These are phyloP conservation scores for Maudiozyma barnettii DNA, from an alignment of 805 yeast species.

Conservation along the genomic window DNA sequence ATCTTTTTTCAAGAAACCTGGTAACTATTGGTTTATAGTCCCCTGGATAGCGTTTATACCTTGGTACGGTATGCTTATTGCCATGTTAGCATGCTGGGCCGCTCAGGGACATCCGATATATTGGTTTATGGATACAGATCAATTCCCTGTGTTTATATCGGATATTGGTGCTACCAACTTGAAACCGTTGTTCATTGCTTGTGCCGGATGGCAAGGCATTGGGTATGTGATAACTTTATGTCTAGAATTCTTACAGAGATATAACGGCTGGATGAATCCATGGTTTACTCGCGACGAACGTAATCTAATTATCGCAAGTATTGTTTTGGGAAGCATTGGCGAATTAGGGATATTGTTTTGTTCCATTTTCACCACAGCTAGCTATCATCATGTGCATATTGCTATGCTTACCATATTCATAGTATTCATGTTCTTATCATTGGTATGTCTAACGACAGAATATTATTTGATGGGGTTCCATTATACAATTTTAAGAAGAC, in stretches of 20 bases:
- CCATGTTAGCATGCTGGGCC: slow-evolving; percentile 71
- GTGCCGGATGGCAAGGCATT: slow-evolving; percentile 69
- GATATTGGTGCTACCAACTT: slow-evolving; percentile 82
- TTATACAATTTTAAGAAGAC: slow-evolving; percentile 31
- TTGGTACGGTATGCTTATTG: slow-evolving; percentile 90
- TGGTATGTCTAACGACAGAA: slow-evolving; percentile 36
- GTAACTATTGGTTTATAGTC: slow-evolving; percentile 41
- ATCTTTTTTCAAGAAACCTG: slow-evolving; percentile 13
- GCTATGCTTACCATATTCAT: slow-evolving; percentile 69
- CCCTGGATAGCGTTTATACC: slow-evolving; percentile 59
- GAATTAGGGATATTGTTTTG: slow-evolving; percentile 68
- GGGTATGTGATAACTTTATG: slow-evolving; percentile 56
- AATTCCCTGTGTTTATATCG: slow-evolving; percentile 60
- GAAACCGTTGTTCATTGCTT: slow-evolving; percentile 73
- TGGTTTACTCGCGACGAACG: slow-evolving; percentile 33
- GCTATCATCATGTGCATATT: slow-evolving; percentile 46
- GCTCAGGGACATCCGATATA: slow-evolving; percentile 70
- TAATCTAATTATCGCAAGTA: slow-evolving; percentile 32
- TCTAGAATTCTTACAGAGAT: slow-evolving; percentile 55
- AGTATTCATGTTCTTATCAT: slow-evolving; percentile 49
- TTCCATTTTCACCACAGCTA: slow-evolving; percentile 58
- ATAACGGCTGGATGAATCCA: slow-evolving; percentile 27
- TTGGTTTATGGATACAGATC: slow-evolving; percentile 39
- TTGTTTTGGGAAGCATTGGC: slow-evolving; percentile 45
- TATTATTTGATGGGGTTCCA: slow-evolving; percentile 39